A percentile compares a stretch with the other conserved stretches of the same genome.
phyloP scores from a whole-genome alignment of 1,284 basidiomycete species.

The Boletus sp. region DNA sequence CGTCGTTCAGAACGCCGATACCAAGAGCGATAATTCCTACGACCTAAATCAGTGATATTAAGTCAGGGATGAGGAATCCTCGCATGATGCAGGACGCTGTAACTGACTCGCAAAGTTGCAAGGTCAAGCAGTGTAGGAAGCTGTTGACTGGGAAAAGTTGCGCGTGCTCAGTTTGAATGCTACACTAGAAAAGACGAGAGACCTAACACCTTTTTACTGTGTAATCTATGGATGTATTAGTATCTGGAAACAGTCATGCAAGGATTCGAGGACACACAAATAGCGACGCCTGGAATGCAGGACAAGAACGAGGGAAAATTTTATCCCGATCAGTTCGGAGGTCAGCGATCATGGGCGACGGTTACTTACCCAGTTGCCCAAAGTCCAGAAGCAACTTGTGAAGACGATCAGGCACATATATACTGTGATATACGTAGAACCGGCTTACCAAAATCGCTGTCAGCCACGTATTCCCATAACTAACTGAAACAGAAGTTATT shows the following conservation, averaged over 20 bases:
- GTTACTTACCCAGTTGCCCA: conserved; percentile 50
- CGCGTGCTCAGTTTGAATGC: conserved; percentile 28
- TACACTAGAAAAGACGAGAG: conserved; percentile 15
- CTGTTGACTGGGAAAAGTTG: conserved; percentile 14
- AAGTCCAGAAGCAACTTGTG: conserved; percentile 50
- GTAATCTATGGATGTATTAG: conserved; percentile 37
- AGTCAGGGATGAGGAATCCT: not conserved
- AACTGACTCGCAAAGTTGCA: conserved; percentile 24
- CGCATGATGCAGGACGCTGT: not conserved
- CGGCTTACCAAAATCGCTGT: conserved; percentile 55
- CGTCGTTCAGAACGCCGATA: conserved; percentile 50
- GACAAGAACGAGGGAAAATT: not conserved
- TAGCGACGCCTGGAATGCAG: conserved; percentile 17
- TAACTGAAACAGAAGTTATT: conserved; percentile 48
- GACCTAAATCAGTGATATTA: conserved; percentile 31
- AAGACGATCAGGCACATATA: conserved; percentile 8
- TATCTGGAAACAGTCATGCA: not conserved
- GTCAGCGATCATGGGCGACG: conserved; percentile 1
- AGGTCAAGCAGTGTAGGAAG: conserved; percentile 19
- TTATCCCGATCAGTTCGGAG: conserved; percentile 8
- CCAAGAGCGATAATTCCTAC: conserved; percentile 49
- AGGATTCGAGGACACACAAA: conserved; percentile 19
- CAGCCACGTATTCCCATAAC: conserved; percentile 56
- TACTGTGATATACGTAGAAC: not conserved
- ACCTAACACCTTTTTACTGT: conserved; percentile 49